Percentiles rank a stretch among this genome's conserved stretches.
phyloP scores from a whole-genome alignment of 768 basidiomycete species.

The Tricholoma bakamatsutake region DNA sequence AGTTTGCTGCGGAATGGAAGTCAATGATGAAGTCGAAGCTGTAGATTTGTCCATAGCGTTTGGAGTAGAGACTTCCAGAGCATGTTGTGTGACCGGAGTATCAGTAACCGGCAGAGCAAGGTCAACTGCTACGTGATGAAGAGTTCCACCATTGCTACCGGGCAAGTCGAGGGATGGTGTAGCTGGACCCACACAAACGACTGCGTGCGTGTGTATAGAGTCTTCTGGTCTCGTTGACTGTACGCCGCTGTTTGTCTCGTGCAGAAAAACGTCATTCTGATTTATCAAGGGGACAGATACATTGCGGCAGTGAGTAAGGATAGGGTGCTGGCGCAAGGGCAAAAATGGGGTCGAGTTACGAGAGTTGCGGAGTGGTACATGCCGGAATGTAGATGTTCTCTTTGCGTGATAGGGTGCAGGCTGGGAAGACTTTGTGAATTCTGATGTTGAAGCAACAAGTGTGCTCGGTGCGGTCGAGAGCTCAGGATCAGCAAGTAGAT shows the following conservation, averaged over 20 bases:
- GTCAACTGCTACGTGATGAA: background rate
- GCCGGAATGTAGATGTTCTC: slow-evolving; percentile 42
- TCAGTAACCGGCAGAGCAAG: background rate
- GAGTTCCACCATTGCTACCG: background rate
- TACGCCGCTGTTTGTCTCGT: background rate
- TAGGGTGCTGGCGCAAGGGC: slow-evolving; percentile 22
- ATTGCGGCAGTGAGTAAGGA: slow-evolving; percentile 9
- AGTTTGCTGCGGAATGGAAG: slow-evolving; percentile 11
- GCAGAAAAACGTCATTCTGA: background rate
- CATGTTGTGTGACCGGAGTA: background rate
- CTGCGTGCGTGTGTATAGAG: background rate
- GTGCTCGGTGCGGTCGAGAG: slow-evolving; percentile 1
- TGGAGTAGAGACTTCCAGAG: background rate
- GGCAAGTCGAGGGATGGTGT: background rate
- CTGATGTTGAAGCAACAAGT: slow-evolving; percentile 5
- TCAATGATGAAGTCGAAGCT: slow-evolving; percentile 4
- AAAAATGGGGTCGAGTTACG: slow-evolving; percentile 27
- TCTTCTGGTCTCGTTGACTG: background rate
- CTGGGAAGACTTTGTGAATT: background rate
- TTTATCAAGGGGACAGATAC: slow-evolving; percentile 7
- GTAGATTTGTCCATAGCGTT: background rate
- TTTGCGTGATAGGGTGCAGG: slow-evolving; percentile 16
- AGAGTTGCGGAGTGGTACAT: slow-evolving; percentile 34
- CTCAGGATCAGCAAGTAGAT: background rate
- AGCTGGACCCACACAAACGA: background rate